Percentiles rank a stretch among this genome's conserved stretches.
Conservation (phyloP, 2,329 filamentous ascomycete species). For the Mycogone perniciosa region DNA sequence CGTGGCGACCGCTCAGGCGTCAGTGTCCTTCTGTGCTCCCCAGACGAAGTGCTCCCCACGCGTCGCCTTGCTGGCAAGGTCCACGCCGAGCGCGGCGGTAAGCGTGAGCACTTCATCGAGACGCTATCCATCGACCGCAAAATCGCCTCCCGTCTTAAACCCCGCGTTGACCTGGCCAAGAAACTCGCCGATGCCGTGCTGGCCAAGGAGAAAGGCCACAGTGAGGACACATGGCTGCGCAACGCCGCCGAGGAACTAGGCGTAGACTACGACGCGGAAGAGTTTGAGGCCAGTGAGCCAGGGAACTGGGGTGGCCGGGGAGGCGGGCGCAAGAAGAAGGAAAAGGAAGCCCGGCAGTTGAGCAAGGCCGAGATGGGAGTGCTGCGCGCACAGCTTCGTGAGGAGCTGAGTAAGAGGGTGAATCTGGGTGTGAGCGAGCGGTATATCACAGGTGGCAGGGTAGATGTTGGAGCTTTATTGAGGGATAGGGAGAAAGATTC, state of each 20-base stretch:
- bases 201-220: slow-evolving; percentile 80
- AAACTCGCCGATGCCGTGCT: slow-evolving; percentile 74
- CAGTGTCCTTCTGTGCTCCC: slow-evolving; percentile 82
- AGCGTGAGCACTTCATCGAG: slow-evolving; percentile 62
- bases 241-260: slow-evolving; percentile 86
- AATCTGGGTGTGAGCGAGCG: slow-evolving; percentile 84
- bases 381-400: slow-evolving; percentile 65
- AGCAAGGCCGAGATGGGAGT: slow-evolving; percentile 68
- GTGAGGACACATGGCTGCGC: slow-evolving; percentile 78
- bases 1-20: slow-evolving; percentile 71
- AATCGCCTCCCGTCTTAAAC: slow-evolving; percentile 68
- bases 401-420: slow-evolving; percentile 63
- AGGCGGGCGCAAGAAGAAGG: slow-evolving; percentile 65
- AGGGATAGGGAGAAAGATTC: slow-evolving; percentile 48
- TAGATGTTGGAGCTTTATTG: slow-evolving; percentile 72
- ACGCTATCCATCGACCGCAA: slow-evolving; percentile 79
- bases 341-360: slow-evolving; percentile 60
- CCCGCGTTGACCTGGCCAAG: slow-evolving; percentile 75
- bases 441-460: slow-evolving; percentile 75
- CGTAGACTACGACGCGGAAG: slow-evolving; percentile 87
- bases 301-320: slow-evolving; percentile 62
- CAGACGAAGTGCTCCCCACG: slow-evolving; percentile 83
- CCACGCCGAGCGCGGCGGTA: slow-evolving; percentile 55
- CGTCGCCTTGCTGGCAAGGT: slow-evolving; percentile 82
- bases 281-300: slow-evolving; percentile 70